phyloP scores from a whole-genome alignment of 441 rosid species.

The Corymbia calophylla region DNA sequence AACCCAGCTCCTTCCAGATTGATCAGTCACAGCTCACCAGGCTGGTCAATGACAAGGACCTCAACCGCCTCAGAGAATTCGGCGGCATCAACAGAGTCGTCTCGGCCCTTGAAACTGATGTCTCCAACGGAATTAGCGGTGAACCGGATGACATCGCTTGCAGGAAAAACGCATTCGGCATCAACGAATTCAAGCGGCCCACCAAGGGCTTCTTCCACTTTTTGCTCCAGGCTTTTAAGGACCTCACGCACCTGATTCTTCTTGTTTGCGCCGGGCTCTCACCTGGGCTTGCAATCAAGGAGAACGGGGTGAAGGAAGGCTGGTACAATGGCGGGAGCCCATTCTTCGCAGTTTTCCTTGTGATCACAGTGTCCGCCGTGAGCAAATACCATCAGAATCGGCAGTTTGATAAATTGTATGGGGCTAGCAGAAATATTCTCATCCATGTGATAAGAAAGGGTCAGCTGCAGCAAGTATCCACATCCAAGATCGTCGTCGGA shows the following conservation, averaged over 20 bases:
- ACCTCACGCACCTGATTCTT: neutral
- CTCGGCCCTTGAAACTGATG: neutral
- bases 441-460: neutral
- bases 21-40: neutral
- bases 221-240: neutral
- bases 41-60: neutral
- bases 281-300: neutral
- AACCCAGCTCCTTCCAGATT: neutral
- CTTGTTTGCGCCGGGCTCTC: neutral
- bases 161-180: neutral
- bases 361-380: neutral
- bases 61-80: neutral
- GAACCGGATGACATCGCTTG: neutral
- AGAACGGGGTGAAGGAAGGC: neutral
- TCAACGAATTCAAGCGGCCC: neutral
- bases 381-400: neutral
- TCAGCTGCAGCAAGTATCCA: neutral
- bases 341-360: neutral
- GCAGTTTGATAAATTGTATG: neutral
- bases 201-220: neutral
- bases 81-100: neutral
- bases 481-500: neutral
- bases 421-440: neutral
- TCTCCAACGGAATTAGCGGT: neutral
- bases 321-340: neutral